Conservation (phyloP, 2,329 filamentous ascomycete genomes). For the Pseudogymnoascus sp. region DNA sequence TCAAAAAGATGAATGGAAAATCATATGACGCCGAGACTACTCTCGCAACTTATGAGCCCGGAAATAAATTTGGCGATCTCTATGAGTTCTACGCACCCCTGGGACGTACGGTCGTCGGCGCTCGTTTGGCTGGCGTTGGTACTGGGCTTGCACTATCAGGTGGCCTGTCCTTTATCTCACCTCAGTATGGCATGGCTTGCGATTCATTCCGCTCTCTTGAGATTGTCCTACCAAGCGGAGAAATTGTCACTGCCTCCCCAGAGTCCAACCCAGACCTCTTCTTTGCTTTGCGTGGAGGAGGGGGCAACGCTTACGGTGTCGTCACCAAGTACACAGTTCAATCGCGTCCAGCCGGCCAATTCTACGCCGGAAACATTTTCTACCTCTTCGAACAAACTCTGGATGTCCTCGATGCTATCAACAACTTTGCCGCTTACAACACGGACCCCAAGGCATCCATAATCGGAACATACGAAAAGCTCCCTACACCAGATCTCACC, state of each 20-base stretch:
- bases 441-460: slow-evolving; percentile 28
- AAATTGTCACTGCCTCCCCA: slow-evolving; percentile 19
- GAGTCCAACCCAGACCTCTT: slow-evolving; percentile 26
- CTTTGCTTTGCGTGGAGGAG: slow-evolving; percentile 28
- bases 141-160: slow-evolving; percentile 13
- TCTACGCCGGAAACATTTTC: slow-evolving; percentile 25
- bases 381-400: slow-evolving; percentile 22
- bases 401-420: slow-evolving; percentile 23
- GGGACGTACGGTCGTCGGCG: not conserved
- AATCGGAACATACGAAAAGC: slow-evolving; percentile 28
- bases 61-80: slow-evolving; percentile 13
- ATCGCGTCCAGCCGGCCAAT: slow-evolving; percentile 20
- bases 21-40: slow-evolving; percentile 10
- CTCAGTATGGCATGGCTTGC: slow-evolving; percentile 37
- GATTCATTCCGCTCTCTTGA: slow-evolving; percentile 37
- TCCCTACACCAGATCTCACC: slow-evolving; percentile 22
- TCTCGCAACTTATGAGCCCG: slow-evolving; percentile 25
- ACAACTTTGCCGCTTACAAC: slow-evolving; percentile 27
- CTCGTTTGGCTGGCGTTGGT: not conserved
- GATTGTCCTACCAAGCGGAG: slow-evolving; percentile 28
- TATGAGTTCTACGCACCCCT: not conserved
- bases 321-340: slow-evolving; percentile 22
- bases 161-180: slow-evolving; percentile 33
- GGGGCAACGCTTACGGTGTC: slow-evolving; percentile 19
- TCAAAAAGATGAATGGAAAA: not conserved